Evolutionary conservation across 805 yeast species (phyloP).

Genomic region (Jamesozyma rosinii): DNA sequence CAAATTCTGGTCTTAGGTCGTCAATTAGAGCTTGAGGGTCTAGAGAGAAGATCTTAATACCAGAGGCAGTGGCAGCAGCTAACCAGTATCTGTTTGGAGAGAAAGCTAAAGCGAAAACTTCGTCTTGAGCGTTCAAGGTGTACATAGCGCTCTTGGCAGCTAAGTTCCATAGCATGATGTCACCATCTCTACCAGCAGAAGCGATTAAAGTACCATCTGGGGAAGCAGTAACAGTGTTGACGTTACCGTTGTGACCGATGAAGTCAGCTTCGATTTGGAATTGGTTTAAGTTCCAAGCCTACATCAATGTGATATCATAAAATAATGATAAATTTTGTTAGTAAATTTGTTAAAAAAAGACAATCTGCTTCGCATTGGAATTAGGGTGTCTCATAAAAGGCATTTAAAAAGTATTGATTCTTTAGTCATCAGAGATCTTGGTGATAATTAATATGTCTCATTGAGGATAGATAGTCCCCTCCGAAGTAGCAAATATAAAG

Average conservation of each 20-base stretch:
- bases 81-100: slow-evolving; percentile 99
- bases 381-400: too few species aligned
- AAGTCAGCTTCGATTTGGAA: slow-evolving; percentile 87
- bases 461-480: slow-evolving; percentile 58
- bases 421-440: slow-evolving; percentile 87
- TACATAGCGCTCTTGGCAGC: slow-evolving; percentile 75
- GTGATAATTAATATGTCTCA: slow-evolving; percentile 93
- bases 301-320: slow-evolving; percentile 8
- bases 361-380: too few species aligned
- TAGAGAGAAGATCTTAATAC: slow-evolving; percentile 96
- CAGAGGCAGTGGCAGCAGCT: slow-evolving; percentile 97
- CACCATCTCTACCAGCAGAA: slow-evolving; percentile 99
- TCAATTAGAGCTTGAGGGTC: slow-evolving; percentile 90
- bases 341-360: slow-evolving; percentile 28
- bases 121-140: slow-evolving; percentile 92
- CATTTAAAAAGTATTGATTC: background rate
- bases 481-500: slow-evolving; percentile 99
- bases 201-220: slow-evolving; percentile 99
- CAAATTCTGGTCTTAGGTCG: slow-evolving; percentile 96
- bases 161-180: slow-evolving; percentile 96
- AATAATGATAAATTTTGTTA: slow-evolving; percentile 30
- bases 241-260: slow-evolving; percentile 99
- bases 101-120: slow-evolving; percentile 97
- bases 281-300: slow-evolving; percentile 92
- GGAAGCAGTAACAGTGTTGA: slow-evolving; percentile 91